phyloP scores from a whole-genome alignment of 768 basidiomycete genomes.

The Ramaria sp. region DNA sequence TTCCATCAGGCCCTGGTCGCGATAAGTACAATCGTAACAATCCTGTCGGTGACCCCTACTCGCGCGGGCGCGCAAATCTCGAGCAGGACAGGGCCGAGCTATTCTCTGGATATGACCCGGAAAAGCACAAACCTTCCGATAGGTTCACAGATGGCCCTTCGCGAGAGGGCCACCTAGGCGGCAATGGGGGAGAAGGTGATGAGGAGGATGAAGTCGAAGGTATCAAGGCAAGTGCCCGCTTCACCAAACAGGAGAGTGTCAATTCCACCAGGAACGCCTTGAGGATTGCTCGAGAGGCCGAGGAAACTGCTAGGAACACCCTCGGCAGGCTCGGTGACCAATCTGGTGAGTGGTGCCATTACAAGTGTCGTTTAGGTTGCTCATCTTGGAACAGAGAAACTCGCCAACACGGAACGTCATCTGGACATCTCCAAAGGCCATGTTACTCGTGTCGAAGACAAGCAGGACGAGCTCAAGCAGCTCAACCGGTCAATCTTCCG shows the following conservation, averaged over 20 bases:
- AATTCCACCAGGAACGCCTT: constrained; percentile 86
- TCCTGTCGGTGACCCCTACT: constrained; percentile 53
- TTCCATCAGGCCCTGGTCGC: neutral
- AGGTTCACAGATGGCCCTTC: constrained; percentile 54
- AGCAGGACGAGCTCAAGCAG: constrained; percentile 85
- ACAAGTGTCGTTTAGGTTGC: neutral
- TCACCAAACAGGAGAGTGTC: constrained; percentile 85
- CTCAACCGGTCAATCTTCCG: constrained; percentile 93
- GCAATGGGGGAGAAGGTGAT: constrained; percentile 17
- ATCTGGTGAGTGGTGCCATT: constrained; percentile 54
- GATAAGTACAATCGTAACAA: constrained; percentile 30
- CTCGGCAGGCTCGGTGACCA: constrained; percentile 79
- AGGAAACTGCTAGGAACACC: constrained; percentile 88
- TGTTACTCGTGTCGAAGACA: constrained; percentile 82
- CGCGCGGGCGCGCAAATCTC: constrained; percentile 47
- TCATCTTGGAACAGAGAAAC: constrained; percentile 44
- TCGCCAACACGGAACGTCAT: constrained; percentile 92
- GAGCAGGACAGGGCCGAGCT: constrained; percentile 63
- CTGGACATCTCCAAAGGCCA: constrained; percentile 87
- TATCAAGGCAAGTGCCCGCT: constrained; percentile 87
- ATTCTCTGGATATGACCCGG: constrained; percentile 63
- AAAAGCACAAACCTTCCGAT: constrained; percentile 41
- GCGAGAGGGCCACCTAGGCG: constrained; percentile 34
- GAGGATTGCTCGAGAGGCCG: constrained; percentile 87
- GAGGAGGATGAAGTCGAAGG: constrained; percentile 86